Conservation (phyloP, 176 grass and related monocot genomes). For the Oryza meridionalis region DNA sequence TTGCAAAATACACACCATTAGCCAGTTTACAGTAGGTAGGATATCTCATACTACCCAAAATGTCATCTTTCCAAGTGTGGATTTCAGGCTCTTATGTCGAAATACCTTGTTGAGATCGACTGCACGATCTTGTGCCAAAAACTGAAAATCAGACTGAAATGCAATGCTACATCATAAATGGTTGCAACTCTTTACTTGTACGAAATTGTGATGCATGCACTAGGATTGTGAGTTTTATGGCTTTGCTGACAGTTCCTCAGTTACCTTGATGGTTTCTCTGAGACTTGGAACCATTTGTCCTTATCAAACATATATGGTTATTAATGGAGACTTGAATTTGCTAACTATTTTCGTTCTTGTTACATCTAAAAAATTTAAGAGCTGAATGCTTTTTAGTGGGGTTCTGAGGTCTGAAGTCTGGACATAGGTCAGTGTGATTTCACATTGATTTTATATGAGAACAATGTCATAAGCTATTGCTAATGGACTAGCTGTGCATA, state of each 20-base stretch:
- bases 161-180: background rate
- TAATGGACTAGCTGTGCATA: background rate
- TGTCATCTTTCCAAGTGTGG: background rate
- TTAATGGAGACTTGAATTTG: background rate
- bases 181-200: conserved; percentile 15
- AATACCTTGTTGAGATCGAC: background rate
- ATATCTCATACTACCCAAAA: background rate
- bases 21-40: background rate
- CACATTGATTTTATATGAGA: background rate
- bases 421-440: background rate
- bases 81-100: conserved; percentile 5
- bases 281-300: background rate
- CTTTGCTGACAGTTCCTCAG: background rate
- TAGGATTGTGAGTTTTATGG: background rate
- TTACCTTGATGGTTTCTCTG: background rate
- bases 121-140: background rate
- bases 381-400: background rate
- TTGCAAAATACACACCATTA: background rate
- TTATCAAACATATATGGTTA: background rate
- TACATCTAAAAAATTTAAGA: background rate
- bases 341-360: conserved; percentile 11
- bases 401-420: background rate
- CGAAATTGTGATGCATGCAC: background rate
- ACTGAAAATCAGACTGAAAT: background rate
- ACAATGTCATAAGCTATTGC: background rate